Percentiles rank a stretch among this genome's conserved stretches.
These are phyloP conservation scores for Stephanodiscus minutulus DNA, from an alignment of 108 stramenopile species.

Conservation along the genomic window DNA sequence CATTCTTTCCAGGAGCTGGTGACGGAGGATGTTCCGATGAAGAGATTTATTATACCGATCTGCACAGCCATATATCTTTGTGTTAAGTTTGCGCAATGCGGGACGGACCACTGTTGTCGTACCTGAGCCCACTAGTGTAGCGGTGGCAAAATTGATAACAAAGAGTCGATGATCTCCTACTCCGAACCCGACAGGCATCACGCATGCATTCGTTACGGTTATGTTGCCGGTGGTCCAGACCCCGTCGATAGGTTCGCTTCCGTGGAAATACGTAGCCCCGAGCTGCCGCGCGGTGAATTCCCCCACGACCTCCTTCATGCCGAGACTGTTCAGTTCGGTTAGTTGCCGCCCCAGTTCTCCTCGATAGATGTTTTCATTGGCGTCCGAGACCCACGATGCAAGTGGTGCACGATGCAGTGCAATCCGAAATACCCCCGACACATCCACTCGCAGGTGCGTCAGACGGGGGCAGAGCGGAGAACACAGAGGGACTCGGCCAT, in stretches of 20 bases:
- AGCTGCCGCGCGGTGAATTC: too few relatives aligned
- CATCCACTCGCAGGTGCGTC: too few relatives aligned
- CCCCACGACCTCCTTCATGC: neutral
- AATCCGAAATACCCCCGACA: too few relatives aligned
- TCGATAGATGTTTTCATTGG: constrained; percentile 4
- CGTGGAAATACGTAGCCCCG: neutral
- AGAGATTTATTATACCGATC: too few relatives aligned
- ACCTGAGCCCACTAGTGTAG: neutral
- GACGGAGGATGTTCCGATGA: neutral
- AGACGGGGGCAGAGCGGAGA: too few relatives aligned
- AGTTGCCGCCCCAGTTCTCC: neutral
- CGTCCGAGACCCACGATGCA: neutral
- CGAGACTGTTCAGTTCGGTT: neutral
- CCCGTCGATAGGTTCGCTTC: neutral
- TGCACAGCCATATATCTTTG: neutral
- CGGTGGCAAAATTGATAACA: neutral
- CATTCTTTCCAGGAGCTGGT: neutral
- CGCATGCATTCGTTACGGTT: too few relatives aligned
- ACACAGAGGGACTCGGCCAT: too few relatives aligned
- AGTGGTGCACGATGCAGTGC: too few relatives aligned
- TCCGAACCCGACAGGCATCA: too few relatives aligned
- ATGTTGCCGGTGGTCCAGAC: too few relatives aligned
- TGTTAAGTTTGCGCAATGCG: neutral
- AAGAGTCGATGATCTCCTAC: too few relatives aligned
- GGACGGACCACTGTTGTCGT: neutral